Base-by-base conservation (phyloP, 2,329 filamentous ascomycete genomes). In the Aspergillus floridensis region DNA sequence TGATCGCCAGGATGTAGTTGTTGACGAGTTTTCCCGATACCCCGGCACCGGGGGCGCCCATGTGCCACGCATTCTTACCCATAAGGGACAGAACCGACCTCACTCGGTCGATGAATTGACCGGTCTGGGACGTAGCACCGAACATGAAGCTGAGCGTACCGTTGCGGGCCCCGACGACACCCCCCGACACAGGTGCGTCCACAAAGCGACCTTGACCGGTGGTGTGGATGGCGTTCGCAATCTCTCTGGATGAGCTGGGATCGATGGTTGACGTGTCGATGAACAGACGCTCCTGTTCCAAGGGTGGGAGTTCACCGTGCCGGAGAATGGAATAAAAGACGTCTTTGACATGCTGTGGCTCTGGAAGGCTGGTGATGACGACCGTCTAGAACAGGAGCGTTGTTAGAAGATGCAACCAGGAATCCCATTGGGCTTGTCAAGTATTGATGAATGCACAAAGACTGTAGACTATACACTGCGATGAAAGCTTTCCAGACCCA, bases 261-360 rank as follows among this genome's bases (percentile, higher is more conserved):
- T 98, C 95, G 71, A 99, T 98, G 16, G 95, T 99, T 3, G 93
- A 98, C 76, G 90, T 93, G 76, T 99, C 95, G 72, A 99, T 95
- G 75, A 96, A 97, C 59, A 97, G 79, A 44, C 92, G 88, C 59
- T 88, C 80, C 53, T 82, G 83, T 46, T 80, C 78, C 2, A 81
- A 70, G 32, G 75, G 75, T 6, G 83, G 79, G 5, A 88, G 80
- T 3, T 69, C 60, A 5, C 82, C 79, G 2, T 82, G 79, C 50
- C 85, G 81, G 49, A 96, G 81, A 72, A 98, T 92, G 57, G 88
- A 83, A 50, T 86, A 80, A 75, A 92, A 97, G 44, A 96, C 92
- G 54, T 84, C 84, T 71, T 90, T 89, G 59, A 98, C 93, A 72
- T 98, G 93, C 29, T 88, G 83, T 1, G 93, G 92, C 68, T 96